Conservation (phyloP, 2,329 filamentous ascomycete species). For the Diaporthe australafricana region DNA sequence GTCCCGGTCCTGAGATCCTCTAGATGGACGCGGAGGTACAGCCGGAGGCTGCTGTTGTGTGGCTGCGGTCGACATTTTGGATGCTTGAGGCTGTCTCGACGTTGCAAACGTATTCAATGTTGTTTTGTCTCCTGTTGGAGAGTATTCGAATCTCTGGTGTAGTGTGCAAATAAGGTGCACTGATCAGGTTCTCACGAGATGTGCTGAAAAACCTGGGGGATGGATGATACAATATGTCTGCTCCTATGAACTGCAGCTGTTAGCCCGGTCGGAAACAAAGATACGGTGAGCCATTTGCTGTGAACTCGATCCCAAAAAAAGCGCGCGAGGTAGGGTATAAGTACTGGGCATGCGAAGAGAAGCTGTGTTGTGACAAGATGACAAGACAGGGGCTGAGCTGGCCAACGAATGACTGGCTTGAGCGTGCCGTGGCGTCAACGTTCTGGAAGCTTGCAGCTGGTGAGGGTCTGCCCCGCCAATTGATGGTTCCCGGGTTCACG, state of each 20-base stretch:
- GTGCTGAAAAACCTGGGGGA: neutral
- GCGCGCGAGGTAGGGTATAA: conserved; percentile 17
- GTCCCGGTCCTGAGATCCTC: conserved; percentile 58
- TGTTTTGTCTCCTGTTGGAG: neutral
- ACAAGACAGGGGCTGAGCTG: conserved; percentile 31
- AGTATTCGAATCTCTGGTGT: neutral
- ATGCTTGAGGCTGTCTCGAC: neutral
- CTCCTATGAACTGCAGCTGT: conserved; percentile 15
- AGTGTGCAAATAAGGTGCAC: neutral
- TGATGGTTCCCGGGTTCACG: conserved; percentile 6
- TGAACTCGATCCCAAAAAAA: neutral
- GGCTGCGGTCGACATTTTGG: conserved; percentile 59
- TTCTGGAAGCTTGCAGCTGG: conserved; percentile 26
- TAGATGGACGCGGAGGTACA: conserved; percentile 68
- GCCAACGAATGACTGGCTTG: conserved; percentile 8
- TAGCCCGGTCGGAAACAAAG: conserved; percentile 17
- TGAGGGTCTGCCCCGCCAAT: conserved; percentile 23
- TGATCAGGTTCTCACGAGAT: neutral
- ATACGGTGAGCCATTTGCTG: conserved; percentile 23
- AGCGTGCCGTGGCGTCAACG: neutral
- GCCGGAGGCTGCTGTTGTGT: conserved; percentile 63
- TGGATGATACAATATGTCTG: neutral
- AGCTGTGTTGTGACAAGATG: conserved; percentile 19
- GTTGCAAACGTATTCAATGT: neutral
- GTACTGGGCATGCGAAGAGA: conserved; percentile 25